Evolutionary conservation across 73 alveolate genomes (phyloP).

Genomic region (Paramecium sonneborni): DNA sequence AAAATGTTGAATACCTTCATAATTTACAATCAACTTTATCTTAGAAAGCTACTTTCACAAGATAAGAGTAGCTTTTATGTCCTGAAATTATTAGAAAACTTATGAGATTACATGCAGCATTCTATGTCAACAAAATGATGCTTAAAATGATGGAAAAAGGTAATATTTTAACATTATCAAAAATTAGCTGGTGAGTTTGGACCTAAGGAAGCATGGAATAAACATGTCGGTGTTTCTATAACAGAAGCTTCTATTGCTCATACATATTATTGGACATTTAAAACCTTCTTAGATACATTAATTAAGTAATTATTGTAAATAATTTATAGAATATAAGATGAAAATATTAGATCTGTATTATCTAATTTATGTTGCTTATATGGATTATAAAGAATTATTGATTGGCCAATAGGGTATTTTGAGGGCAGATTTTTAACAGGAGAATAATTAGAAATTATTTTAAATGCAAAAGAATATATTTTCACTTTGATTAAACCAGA

Average conservation of each 20-base stretch:
- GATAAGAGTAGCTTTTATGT: background rate
- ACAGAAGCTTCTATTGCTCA: constrained; percentile 66
- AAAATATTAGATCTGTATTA: constrained; percentile 57
- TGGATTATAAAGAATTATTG: constrained; percentile 58
- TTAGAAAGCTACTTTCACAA: background rate
- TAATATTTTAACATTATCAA: background rate
- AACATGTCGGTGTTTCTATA: constrained; percentile 50
- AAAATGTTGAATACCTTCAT: constrained; percentile 53
- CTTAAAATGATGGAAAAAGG: constrained; percentile 51
- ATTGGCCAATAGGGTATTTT: constrained; percentile 55
- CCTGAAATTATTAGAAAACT: constrained; percentile 62
- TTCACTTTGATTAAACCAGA: constrained; percentile 47
- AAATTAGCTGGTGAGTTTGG: constrained; percentile 52
- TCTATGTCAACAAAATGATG: background rate
- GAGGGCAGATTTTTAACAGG: constrained; percentile 62
- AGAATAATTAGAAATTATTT: constrained; percentile 48
- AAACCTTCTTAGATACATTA: constrained; percentile 50
- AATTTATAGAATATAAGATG: background rate
- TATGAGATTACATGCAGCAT: constrained; percentile 53
- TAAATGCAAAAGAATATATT: constrained; percentile 54
- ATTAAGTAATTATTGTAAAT: background rate
- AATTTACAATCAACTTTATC: background rate
- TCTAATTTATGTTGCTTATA: constrained; percentile 62
- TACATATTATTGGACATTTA: constrained; percentile 57
- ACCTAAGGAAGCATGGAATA: constrained; percentile 69